Evolutionary conservation across 352 stramenopile genomes (phyloP).

Genomic region (Globisporangium nagaii): DNA sequence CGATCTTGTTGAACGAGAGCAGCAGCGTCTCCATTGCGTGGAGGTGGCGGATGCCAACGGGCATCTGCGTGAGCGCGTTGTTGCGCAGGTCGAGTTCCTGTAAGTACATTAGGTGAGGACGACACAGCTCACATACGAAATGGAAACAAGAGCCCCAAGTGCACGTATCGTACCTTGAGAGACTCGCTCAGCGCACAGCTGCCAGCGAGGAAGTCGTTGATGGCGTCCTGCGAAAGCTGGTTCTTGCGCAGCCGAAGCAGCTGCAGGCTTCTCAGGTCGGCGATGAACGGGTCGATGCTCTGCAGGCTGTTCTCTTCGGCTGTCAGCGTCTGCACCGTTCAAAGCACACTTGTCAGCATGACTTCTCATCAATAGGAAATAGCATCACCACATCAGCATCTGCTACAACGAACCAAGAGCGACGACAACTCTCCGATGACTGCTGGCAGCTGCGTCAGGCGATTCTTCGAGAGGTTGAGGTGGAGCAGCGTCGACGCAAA

Average conservation of each 20-base stretch:
- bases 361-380: neutral
- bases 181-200: conserved; percentile 13
- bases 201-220: conserved; percentile 35
- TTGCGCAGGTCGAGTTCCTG: conserved; percentile 74
- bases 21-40: conserved; percentile 51
- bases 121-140: too few species aligned
- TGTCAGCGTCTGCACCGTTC: conserved; percentile 71
- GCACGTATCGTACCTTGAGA: conserved; percentile 19
- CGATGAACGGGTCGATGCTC: conserved; percentile 36
- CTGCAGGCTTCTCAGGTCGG: conserved; percentile 39
- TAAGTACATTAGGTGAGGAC: too few species aligned
- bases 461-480: conserved; percentile 68
- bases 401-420: conserved; percentile 29
- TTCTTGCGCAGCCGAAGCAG: conserved; percentile 75
- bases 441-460: conserved; percentile 33
- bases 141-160: neutral
- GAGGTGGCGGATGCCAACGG: conserved; percentile 28
- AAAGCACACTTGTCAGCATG: too few species aligned
- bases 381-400: neutral
- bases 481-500: conserved; percentile 53
- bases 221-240: conserved; percentile 35
- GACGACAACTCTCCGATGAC: conserved; percentile 37
- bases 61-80: conserved; percentile 50
- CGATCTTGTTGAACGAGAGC: conserved; percentile 68
- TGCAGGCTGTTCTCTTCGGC: conserved; percentile 62